Evolutionary conservation across 768 basidiomycete genomes (phyloP), one percentile per base, ranked within the genome.

Genomic region (Suillus paluster): DNA sequence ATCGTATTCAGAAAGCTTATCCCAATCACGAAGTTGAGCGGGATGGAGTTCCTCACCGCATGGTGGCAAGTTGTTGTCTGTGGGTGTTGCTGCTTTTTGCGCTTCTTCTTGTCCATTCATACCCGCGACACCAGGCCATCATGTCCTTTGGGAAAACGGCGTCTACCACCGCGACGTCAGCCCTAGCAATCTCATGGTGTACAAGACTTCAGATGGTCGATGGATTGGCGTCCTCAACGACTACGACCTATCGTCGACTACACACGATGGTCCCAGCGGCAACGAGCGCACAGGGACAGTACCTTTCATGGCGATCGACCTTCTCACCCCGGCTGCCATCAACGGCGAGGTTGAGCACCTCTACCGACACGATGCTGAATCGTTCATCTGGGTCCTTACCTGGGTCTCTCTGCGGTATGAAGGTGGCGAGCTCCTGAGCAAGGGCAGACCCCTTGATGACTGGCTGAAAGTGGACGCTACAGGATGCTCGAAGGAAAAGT

Each of bases 261-360:
- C 1, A 5, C 10, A 49, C 2, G 21, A 52, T 30, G 48, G 25
- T 34, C 34, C 38, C 19, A 8, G 12, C 3, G 11, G 19, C 33
- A 27, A 39, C 2, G 53, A 62, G 46, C 56, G 64, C 39, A 64
- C 65, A n/a, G 64, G 64, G n/a, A 65, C 65, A n/a, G 39, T 54
- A 12, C 64, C 65, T 2, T 66, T 61, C 59, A 66, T 66, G 64
- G 48, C 64, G 2, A 27, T 61, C 1, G 60, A 58, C 17, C 48
- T 62, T 8, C 46, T 59, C 4, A 15, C 11, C 2, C 1, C 36
- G 21, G 15, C 5, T 0, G 34, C 21, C 27, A 30, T 41, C 1
- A 17, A 57, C 27, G 59, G 59, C 33, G 25, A 60, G 34, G 17
- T 59, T 9, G 7, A 50, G 52, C 36, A 58, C 27, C 8, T 56